phyloP scores from a whole-genome alignment of 2,329 filamentous ascomycete species.

The Calonectria pseudoturangicola region DNA sequence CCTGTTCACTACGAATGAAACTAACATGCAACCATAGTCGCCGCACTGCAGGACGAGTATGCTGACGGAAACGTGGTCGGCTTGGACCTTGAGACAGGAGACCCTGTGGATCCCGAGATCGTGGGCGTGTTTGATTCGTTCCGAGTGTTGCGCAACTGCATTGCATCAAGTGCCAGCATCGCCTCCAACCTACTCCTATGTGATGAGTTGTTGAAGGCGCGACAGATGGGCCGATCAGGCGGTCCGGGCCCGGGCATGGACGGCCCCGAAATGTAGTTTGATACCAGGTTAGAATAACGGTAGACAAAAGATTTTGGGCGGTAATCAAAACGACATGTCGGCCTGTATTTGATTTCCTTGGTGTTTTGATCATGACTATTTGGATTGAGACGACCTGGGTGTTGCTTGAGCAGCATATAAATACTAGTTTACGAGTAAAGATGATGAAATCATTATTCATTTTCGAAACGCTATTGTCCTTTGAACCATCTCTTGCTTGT shows the following conservation, averaged over 20 bases:
- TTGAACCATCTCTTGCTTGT: too few species aligned
- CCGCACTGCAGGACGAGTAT: conserved; percentile 89
- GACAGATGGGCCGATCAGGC: conserved; percentile 88
- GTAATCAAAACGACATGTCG: conserved; percentile 51
- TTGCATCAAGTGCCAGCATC: conserved; percentile 95
- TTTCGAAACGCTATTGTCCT: not conserved
- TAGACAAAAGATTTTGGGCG: conserved; percentile 60
- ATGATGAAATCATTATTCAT: conserved; percentile 14
- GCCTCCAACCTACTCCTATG: conserved; percentile 96
- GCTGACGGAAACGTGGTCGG: conserved; percentile 90
- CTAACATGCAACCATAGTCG: conserved; percentile 73
- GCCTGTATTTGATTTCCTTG: conserved; percentile 31
- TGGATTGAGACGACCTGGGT: conserved; percentile 16
- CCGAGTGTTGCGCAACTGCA: conserved; percentile 93
- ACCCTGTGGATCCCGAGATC: conserved; percentile 95
- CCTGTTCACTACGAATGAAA: not conserved
- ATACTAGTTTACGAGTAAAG: conserved; percentile 23
- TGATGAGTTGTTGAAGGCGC: conserved; percentile 97
- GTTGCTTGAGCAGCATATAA: conserved; percentile 7
- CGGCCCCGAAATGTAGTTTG: conserved; percentile 70
- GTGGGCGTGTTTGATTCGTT: conserved; percentile 97
- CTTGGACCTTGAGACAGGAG: conserved; percentile 88
- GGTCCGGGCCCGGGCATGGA: conserved; percentile 80
- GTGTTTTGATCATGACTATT: conserved; percentile 22
- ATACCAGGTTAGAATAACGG: conserved; percentile 60